Evolutionary conservation across 1,139 yeast genomes (phyloP).

Genomic region (Pichia sp.): DNA sequence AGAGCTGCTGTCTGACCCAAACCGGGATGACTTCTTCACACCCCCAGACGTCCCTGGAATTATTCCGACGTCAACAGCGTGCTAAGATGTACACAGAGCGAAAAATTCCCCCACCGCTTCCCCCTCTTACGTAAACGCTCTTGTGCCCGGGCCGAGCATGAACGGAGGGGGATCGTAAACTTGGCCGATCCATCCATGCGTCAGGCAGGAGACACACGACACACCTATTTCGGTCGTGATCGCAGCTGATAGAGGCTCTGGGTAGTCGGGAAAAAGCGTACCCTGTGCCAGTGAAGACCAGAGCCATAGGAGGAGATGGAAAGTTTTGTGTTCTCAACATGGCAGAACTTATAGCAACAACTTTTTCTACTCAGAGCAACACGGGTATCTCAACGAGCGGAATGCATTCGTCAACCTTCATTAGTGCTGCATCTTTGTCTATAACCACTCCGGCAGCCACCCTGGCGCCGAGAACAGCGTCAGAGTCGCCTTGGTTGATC

Average conservation of each 20-base stretch:
- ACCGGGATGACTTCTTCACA: too few species aligned
- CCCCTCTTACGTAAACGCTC: not conserved
- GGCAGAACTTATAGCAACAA: not conserved
- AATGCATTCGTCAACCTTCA: not conserved
- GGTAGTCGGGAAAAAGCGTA: too few species aligned
- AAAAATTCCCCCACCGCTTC: not conserved
- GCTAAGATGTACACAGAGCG: not conserved
- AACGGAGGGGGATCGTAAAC: not conserved
- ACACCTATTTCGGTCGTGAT: too few species aligned
- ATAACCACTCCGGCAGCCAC: not conserved
- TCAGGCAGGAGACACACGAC: not conserved
- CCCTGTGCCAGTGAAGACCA: not conserved
- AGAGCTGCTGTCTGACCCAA: too few species aligned
- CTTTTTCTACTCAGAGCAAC: not conserved
- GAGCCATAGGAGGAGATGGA: not conserved
- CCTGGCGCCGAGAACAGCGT: not conserved
- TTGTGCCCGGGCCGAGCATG: not conserved
- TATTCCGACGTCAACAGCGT: not conserved
- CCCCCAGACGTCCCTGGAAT: not conserved
- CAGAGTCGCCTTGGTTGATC: constrained; percentile 4
- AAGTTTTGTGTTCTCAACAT: not conserved
- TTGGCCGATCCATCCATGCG: not conserved
- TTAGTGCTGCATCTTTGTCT: not conserved
- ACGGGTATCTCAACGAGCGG: not conserved
- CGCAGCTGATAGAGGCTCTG: too few species aligned